These are phyloP conservation scores for Ogataea nitratoaversa DNA, from an alignment of 805 yeast genomes.

Conservation along the genomic window DNA sequence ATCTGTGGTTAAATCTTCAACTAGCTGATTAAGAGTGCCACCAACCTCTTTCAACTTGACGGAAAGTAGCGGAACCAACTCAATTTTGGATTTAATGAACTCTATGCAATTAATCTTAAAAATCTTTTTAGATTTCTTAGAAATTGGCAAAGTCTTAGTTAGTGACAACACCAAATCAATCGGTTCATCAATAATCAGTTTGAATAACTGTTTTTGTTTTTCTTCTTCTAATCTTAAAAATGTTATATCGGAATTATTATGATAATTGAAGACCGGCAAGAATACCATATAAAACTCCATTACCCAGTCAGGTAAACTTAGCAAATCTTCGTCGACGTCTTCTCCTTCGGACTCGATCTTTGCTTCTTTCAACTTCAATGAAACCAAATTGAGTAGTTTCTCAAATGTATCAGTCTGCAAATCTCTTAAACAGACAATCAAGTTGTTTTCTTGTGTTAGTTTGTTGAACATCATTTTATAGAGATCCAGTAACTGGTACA, in stretches of 20 bases:
- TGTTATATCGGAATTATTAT: constrained; percentile 29
- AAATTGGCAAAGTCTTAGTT: constrained; percentile 21
- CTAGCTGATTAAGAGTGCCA: constrained; percentile 31
- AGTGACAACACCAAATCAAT: constrained; percentile 32
- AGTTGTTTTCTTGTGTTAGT: constrained; percentile 25
- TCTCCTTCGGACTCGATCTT: constrained; percentile 31
- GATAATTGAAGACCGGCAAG: constrained; percentile 50
- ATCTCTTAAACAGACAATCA: constrained; percentile 24
- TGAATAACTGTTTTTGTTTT: constrained; percentile 34
- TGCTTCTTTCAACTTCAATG: constrained; percentile 32
- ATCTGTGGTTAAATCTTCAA: constrained; percentile 36
- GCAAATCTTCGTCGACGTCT: constrained; percentile 45
- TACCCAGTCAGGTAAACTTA: constrained; percentile 80
- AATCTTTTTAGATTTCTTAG: constrained; percentile 33
- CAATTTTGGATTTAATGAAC: constrained; percentile 48
- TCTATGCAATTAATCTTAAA: constrained; percentile 59
- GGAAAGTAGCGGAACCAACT: constrained; percentile 40
- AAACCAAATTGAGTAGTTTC: constrained; percentile 37
- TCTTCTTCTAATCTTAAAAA: constrained; percentile 39
- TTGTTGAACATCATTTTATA: constrained; percentile 67
- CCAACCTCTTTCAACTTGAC: constrained; percentile 34
- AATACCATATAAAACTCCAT: constrained; percentile 59
- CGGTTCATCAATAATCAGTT: constrained; percentile 44
- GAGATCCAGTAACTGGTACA: constrained; percentile 60
- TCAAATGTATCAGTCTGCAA: constrained; percentile 34